Evolutionary conservation across 805 yeast species (phyloP).

Genomic region (Metschnikowia lochheadii): DNA sequence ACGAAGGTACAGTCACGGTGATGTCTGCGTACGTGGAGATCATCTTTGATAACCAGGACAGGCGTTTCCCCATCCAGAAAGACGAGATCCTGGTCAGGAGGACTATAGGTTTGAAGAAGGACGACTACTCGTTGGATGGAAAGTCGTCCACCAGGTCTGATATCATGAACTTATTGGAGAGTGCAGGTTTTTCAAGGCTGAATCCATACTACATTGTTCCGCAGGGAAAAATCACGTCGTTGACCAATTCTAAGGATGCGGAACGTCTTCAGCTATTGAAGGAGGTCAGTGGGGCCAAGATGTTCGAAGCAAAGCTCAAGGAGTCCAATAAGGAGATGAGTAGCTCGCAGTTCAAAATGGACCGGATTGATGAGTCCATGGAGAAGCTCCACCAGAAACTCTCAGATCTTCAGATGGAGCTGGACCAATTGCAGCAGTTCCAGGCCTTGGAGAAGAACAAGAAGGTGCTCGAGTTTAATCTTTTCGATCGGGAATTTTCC

Average conservation of each 20-base stretch:
- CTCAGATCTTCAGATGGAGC: conserved; percentile 76
- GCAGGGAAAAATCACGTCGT: conserved; percentile 84
- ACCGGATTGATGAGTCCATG: conserved; percentile 71
- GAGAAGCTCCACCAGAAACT: conserved; percentile 66
- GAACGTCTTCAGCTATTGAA: conserved; percentile 77
- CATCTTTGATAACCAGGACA: conserved; percentile 74
- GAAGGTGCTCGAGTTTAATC: conserved; percentile 67
- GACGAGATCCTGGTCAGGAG: conserved; percentile 74
- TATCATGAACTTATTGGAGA: conserved; percentile 74
- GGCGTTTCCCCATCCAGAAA: conserved; percentile 65
- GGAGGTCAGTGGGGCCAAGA: conserved; percentile 92
- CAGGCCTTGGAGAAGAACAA: conserved; percentile 64
- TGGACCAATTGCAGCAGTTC: conserved; percentile 64
- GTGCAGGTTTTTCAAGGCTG: conserved; percentile 86
- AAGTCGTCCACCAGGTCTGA: conserved; percentile 77
- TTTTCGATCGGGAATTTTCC: conserved; percentile 71
- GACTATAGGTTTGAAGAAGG: conserved; percentile 90
- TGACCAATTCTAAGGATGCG: conserved; percentile 83
- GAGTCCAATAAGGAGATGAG: conserved; percentile 80
- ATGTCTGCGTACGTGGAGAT: conserved; percentile 93
- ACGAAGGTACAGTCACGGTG: conserved; percentile 86
- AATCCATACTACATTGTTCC: conserved; percentile 97
- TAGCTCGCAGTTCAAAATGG: conserved; percentile 63
- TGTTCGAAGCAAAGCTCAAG: conserved; percentile 75
- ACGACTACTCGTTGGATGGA: conserved; percentile 82